Evolutionary conservation across 495 filamentous ascomycete species (phyloP), one percentile per base, ranked within the genome.

Genomic region (Hypoxylon lienhwacheense): DNA sequence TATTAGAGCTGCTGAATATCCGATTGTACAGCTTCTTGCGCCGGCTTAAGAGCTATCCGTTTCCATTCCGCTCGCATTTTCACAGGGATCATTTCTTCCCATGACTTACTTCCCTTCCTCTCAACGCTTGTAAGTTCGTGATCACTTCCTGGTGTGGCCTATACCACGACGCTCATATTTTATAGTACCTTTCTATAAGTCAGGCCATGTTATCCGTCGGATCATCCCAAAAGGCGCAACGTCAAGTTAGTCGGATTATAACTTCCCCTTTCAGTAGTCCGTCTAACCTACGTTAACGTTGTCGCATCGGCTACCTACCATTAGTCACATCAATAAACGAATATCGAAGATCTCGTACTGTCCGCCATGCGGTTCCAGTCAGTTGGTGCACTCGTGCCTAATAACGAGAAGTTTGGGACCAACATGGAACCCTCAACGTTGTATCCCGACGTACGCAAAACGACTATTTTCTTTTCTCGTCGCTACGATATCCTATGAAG

Each of bases 271-370:
- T 44, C 26, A 26, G 50, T 29, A 46, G 37, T 24, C 5, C 34
- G 4, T n/a, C 25, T 52, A 15, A 25, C 42, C 37, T 53, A 46
- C 48, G 47, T 55, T 26, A 2, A 32, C 34, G 10, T 75, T 77
- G 46, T 77, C 70, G 54, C 84, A 87, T 82, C 0, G 68, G 72
- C 26, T 73, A 76, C 12, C 72, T 76, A 3, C 81, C 82, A 22
- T 55, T 54, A 3, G 71, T 74, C 51, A 85, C 81, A 54, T 88
- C 84, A 12, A 76, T 84, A 33, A 86, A 66, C 49, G 29, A 66
- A 64, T 24, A 66, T 47, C 32, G 70, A 10, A 37, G 11, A 33
- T 39, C 14, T 19, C 14, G 29, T 28, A 25, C 40, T 28, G 15
- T 39, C 25, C 16, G 11, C 20, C 25, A 22, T 17, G 20, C 28